phyloP scores from a whole-genome alignment of 140 eudicot genomes.

The Cichorium intybus region DNA sequence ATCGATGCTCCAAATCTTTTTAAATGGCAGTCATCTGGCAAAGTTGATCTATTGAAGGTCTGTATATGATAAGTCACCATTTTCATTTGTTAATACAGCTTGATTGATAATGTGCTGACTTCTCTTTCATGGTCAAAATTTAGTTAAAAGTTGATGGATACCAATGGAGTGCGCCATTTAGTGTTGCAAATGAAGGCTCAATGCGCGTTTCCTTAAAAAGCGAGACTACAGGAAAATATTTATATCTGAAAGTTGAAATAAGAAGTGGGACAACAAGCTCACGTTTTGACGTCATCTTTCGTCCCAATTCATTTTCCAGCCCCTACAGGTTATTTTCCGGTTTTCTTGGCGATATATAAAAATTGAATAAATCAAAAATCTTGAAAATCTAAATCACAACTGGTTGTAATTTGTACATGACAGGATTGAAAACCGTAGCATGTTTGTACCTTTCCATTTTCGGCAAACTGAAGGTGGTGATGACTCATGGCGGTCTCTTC shows the following conservation, averaged over 20 bases:
- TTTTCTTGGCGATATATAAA: neutral
- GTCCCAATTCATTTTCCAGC: conserved; percentile 77
- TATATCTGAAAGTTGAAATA: conserved; percentile 61
- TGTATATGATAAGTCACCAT: conserved; percentile 20
- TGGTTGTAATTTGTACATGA: neutral
- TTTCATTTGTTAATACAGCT: conserved; percentile 8
- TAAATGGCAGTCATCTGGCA: conserved; percentile 69
- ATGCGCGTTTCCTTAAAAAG: conserved; percentile 64
- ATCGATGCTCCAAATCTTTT: conserved; percentile 73
- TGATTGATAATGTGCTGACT: neutral
- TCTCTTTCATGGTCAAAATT: conserved; percentile 19
- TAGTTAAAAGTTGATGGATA: conserved; percentile 75
- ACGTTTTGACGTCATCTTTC: conserved; percentile 82
- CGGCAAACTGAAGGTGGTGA: conserved; percentile 83
- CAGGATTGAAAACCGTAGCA: conserved; percentile 96
- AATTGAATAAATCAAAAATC: conserved; percentile 3
- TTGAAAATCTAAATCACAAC: conserved; percentile 9
- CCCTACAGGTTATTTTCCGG: conserved; percentile 69
- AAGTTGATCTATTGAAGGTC: conserved; percentile 76
- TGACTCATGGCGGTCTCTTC: conserved; percentile 79
- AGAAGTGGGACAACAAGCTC: conserved; percentile 79
- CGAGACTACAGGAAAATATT: conserved; percentile 36
- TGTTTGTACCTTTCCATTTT: conserved; percentile 69
- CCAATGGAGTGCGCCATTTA: conserved; percentile 83
- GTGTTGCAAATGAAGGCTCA: conserved; percentile 77